A percentile compares a stretch with the other conserved stretches of the same genome.
Evolutionary conservation across 768 basidiomycete species (phyloP).

Genomic region (Hypholoma fasciculare): DNA sequence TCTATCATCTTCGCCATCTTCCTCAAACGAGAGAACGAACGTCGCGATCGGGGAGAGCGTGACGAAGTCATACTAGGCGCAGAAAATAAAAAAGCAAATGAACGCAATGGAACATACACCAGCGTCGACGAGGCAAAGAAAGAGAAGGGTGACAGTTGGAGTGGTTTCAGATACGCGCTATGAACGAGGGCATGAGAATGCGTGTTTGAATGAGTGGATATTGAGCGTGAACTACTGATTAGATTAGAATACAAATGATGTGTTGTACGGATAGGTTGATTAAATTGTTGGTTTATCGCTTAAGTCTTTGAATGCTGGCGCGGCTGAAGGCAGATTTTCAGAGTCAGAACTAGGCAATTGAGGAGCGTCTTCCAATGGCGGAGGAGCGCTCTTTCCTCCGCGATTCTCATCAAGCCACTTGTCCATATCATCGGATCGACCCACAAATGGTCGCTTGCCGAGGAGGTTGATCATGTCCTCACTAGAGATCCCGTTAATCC

Average conservation of each 20-base stretch:
- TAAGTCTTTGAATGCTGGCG: slow-evolving; percentile 35
- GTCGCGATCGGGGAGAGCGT: slow-evolving; percentile 64
- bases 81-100: slow-evolving; percentile 42
- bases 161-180: slow-evolving; percentile 69
- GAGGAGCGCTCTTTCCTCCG: slow-evolving; percentile 62
- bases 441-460: slow-evolving; percentile 80
- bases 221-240: slow-evolving; percentile 17
- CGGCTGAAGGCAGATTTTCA: slow-evolving; percentile 48
- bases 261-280: slow-evolving; percentile 8
- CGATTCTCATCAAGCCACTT: slow-evolving; percentile 90
- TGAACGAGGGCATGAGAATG: slow-evolving; percentile 21
- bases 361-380: slow-evolving; percentile 52
- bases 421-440: slow-evolving; percentile 90
- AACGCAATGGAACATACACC: slow-evolving; percentile 52
- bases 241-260: slow-evolving; percentile 31
- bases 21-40: slow-evolving; percentile 58
- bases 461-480: slow-evolving; percentile 87
- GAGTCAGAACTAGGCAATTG: slow-evolving; percentile 32
- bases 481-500: slow-evolving; percentile 35
- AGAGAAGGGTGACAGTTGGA: slow-evolving; percentile 73
- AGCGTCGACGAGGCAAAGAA: slow-evolving; percentile 57
- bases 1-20: slow-evolving; percentile 47
- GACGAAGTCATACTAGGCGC: slow-evolving; percentile 62
- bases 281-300: slow-evolving; percentile 24
- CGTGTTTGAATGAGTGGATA: slow-evolving; percentile 20